phyloP scores from a whole-genome alignment of 2,329 filamentous ascomycete species.

The Diaporthe helianthi region DNA sequence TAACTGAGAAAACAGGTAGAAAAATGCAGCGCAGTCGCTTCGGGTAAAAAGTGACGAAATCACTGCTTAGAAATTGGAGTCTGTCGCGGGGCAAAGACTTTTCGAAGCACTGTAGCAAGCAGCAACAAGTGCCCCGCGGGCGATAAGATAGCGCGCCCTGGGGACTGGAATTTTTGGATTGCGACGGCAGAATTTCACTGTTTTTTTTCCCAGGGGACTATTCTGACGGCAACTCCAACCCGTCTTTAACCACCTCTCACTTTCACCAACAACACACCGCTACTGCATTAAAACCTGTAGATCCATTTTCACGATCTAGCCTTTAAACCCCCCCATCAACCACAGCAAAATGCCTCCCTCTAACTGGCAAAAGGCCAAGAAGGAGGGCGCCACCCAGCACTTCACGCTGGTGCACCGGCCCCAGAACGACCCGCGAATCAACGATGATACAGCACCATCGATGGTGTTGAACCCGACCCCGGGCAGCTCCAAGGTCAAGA shows the following conservation, averaged over 20 bases:
- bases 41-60: slow-evolving; percentile 5
- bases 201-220: neutral
- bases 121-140: slow-evolving; percentile 2
- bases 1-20: neutral
- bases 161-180: slow-evolving; percentile 22
- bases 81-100: slow-evolving; percentile 38
- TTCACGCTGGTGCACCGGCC: slow-evolving; percentile 95
- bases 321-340: neutral
- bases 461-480: slow-evolving; percentile 83
- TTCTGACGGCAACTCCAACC: neutral
- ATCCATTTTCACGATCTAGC: neutral
- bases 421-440: slow-evolving; percentile 96
- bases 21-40: neutral
- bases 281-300: neutral
- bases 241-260: neutral
- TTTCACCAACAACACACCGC: neutral
- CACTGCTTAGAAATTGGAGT: slow-evolving; percentile 37
- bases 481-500: slow-evolving; percentile 63
- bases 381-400: slow-evolving; percentile 76
- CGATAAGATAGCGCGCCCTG: slow-evolving; percentile 29
- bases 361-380: slow-evolving; percentile 64
- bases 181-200: neutral
- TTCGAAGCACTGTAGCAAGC: slow-evolving; percentile 11
- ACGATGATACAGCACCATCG: slow-evolving; percentile 86
- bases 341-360: slow-evolving; percentile 36